These are phyloP conservation scores for Crithidia thermophila DNA, from an alignment of 208 protist species.

Conservation along the genomic window DNA sequence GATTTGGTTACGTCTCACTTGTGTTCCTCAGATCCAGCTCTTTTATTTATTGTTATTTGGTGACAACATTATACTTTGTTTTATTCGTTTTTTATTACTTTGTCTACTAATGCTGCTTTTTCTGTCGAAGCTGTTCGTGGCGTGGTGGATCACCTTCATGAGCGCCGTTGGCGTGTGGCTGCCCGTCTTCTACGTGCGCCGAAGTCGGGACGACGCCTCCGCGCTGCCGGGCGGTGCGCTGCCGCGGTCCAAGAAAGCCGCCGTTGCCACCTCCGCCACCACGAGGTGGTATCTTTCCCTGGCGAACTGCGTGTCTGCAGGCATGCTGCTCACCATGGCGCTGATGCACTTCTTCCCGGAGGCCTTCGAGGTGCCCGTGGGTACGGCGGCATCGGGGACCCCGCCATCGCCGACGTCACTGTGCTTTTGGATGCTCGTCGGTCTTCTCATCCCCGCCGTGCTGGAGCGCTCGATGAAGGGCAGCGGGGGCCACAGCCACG, in stretches of 20 bases:
- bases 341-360: slow-evolving; percentile 62
- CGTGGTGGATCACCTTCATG: slow-evolving; percentile 40
- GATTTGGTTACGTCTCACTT: neutral
- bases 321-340: slow-evolving; percentile 70
- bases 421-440: slow-evolving; percentile 47
- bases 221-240: neutral
- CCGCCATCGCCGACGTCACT: slow-evolving; percentile 8
- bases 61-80: slow-evolving; percentile 4
- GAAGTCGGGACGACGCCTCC: slow-evolving; percentile 1
- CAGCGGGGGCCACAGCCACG: slow-evolving; percentile 32
- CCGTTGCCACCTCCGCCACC: neutral
- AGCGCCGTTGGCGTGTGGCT: slow-evolving; percentile 60
- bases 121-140: slow-evolving; percentile 29
- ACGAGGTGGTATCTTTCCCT: slow-evolving; percentile 43
- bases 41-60: no score
- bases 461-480: slow-evolving; percentile 38
- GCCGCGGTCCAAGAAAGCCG: slow-evolving; percentile 2
- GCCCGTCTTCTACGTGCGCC: slow-evolving; percentile 38
- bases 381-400: neutral
- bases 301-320: slow-evolving; percentile 64
- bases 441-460: slow-evolving; percentile 66
- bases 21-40: neutral
- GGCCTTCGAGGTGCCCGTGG: slow-evolving; percentile 35
- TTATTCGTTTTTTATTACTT: neutral
- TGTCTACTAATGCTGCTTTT: slow-evolving; percentile 29